Evolutionary conservation across 129 eudicot genomes (phyloP), one percentile per base, ranked within the genome.

Genomic region (Lactuca saligna): DNA sequence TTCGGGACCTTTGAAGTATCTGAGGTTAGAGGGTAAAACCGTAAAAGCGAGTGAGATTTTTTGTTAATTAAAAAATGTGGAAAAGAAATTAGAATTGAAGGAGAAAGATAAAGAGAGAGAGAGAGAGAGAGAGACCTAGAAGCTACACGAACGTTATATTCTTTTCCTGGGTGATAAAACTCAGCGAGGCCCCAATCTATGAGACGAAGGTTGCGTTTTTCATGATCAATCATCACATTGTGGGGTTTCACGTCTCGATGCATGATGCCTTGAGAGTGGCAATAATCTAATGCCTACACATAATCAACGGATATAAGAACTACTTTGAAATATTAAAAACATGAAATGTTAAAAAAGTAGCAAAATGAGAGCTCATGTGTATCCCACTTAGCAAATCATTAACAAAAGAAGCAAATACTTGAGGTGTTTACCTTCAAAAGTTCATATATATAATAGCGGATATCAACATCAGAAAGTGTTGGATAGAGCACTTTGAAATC

Each of bases 101-200:
- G 29, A 20, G 20, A 20, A 1, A 20, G 20, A 20, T 0, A 20
- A 1, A 20, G 16, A 66, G 70, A 57, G 16, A 33, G 48, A 61
- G 54, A 58, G 5, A 32, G 33, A 63, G 50, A 10, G 10, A 4
- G 17, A 57, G 39, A 90, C 97, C 97, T 90, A 66, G 97, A 90
- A 69, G 97, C 97, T 63, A 90, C 97, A 72, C 97, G 97, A 34
- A 90, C 97, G 72, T 90, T 90, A 33, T 90, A 90, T 72, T 90
- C 97, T 74, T 90, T 80, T 14, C 95, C 97, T 32, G 95, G 97
- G 74, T 90, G 97, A 77, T 89, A 89, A 68, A 86, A 89, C 65
- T 89, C 96, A 33, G 96, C 96, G 57, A 89, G 96, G 6, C 96
- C 96, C 96, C 97, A 90, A 65, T 90, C 97, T 49, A 90, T 90